These are phyloP conservation scores for Boletus semigastroideus DNA, from an alignment of 1,284 basidiomycete genomes.

Conservation along the genomic window DNA sequence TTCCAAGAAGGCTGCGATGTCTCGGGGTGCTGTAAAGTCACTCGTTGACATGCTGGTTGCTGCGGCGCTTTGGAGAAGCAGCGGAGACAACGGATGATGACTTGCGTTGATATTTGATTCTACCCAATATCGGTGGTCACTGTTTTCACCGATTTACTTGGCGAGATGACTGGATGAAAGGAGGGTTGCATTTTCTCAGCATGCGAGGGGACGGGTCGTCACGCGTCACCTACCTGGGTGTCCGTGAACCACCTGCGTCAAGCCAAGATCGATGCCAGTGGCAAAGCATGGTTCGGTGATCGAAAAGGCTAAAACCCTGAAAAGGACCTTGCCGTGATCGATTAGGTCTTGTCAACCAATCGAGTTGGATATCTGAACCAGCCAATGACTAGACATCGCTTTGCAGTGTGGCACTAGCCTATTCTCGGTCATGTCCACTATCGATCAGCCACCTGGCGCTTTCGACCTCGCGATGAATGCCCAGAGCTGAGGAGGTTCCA, in stretches of 20 bases:
- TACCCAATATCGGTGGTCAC: neutral
- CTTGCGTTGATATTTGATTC: slow-evolving; percentile 3
- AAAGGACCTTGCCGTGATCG: slow-evolving; percentile 11
- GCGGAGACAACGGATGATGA: slow-evolving; percentile 20
- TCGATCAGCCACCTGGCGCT: slow-evolving; percentile 2
- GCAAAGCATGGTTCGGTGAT: slow-evolving; percentile 4
- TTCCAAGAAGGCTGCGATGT: slow-evolving; percentile 62
- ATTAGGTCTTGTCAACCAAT: neutral
- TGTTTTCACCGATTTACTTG: neutral
- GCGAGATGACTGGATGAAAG: neutral
- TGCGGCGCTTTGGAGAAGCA: slow-evolving; percentile 9
- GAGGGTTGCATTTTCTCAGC: neutral
- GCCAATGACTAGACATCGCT: neutral
- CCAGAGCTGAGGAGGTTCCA: slow-evolving; percentile 18
- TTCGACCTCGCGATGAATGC: slow-evolving; percentile 9
- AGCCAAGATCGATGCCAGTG: neutral
- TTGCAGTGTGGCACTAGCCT: neutral
- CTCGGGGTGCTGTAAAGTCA: slow-evolving; percentile 32
- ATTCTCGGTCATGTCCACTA: neutral
- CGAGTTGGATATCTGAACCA: neutral
- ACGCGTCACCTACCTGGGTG: slow-evolving; percentile 1
- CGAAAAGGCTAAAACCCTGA: slow-evolving; percentile 25
- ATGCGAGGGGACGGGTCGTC: neutral
- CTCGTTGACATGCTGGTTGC: slow-evolving; percentile 16
- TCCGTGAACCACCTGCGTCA: neutral